Evolutionary conservation across 306 rosid genomes (phyloP), one percentile per base, ranked within the genome.

Genomic region (Canavalia ensiformis): DNA sequence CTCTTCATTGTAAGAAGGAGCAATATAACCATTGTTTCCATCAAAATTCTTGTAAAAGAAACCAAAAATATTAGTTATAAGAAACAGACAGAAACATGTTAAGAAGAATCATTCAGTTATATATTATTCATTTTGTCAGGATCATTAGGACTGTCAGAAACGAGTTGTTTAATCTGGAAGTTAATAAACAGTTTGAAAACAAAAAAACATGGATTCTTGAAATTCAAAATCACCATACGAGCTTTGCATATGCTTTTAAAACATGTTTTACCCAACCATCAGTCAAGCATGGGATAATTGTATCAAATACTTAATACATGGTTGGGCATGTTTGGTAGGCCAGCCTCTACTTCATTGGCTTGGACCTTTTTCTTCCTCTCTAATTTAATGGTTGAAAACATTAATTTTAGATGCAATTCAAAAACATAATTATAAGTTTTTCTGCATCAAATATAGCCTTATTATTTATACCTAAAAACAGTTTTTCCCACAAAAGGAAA

Each of bases 1-100:
- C 85, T 89, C 98, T 58, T 89, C 97, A 33, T 88, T 78, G 52
- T 84, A 92, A 42, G 95, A 82, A 77, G 99, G 99, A 86, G 96
- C 91, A 80, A 90, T 37, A 77, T 95, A 95, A 68, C 90, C 97
- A 83, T 79, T 67, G 81, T 86, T 88, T 62, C 57, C 98, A 56
- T 88, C 96, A 34, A 84, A 86, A 81, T 64, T 88, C 94, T 72
- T 49, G 79, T 58, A 37, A 81, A 68, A 72, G 59, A 66, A 84
- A 18, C 59, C 37, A 69, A 34, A 63, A 58, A 62, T 12, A 75
- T 84, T 68, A 86, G 65, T 34, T 41, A 62, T 76, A 39, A 58
- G 56, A 58, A 73, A 73, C n/a, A 8, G 51, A 60, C 69, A 58
- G 68, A 44, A 46, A 73, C 50, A 44, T 7, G 9, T 45, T 13